A percentile compares a stretch with the other conserved stretches of the same genome.
These are phyloP conservation scores for Exidia glandulosa DNA, from an alignment of 768 basidiomycete genomes.

Conservation along the genomic window DNA sequence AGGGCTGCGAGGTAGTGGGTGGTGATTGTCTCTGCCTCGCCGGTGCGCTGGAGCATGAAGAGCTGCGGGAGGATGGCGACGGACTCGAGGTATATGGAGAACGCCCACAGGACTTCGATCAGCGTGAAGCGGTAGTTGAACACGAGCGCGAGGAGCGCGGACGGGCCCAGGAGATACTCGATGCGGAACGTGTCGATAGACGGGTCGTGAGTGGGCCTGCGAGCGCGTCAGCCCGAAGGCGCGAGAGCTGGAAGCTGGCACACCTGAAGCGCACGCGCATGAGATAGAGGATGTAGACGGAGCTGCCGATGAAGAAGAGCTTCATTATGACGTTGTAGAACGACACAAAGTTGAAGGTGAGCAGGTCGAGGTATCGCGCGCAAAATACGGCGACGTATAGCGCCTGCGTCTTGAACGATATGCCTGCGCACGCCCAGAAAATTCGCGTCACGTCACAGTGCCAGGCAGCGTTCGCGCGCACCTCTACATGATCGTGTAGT, in stretches of 20 bases:
- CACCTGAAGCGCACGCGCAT: slow-evolving; percentile 86
- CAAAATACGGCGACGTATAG: slow-evolving; percentile 85
- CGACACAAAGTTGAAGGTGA: slow-evolving; percentile 64
- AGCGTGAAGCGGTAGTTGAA: slow-evolving; percentile 79
- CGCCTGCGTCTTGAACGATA: slow-evolving; percentile 94
- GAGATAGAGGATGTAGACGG: slow-evolving; percentile 82
- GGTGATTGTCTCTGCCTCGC: slow-evolving; percentile 95
- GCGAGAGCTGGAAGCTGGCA: slow-evolving; percentile 21
- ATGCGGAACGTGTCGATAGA: slow-evolving; percentile 92
- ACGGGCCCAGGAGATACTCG: slow-evolving; percentile 83
- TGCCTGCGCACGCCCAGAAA: slow-evolving; percentile 15
- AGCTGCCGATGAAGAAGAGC: slow-evolving; percentile 85
- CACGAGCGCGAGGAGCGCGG: slow-evolving; percentile 62
- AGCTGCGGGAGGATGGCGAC: slow-evolving; percentile 94
- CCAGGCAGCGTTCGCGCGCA: slow-evolving; percentile 18
- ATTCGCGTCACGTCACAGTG: not conserved
- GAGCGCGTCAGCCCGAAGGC: not conserved
- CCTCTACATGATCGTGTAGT: slow-evolving; percentile 90
- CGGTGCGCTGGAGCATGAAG: slow-evolving; percentile 94
- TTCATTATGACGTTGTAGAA: slow-evolving; percentile 94
- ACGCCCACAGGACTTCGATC: slow-evolving; percentile 79
- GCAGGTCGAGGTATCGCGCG: slow-evolving; percentile 83
- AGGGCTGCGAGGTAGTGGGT: slow-evolving; percentile 95
- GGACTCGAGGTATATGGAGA: slow-evolving; percentile 93
- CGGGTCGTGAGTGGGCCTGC: slow-evolving; percentile 90